phyloP scores from a whole-genome alignment of 2,329 filamentous ascomycete species.

The Tympanopsis confertula region DNA sequence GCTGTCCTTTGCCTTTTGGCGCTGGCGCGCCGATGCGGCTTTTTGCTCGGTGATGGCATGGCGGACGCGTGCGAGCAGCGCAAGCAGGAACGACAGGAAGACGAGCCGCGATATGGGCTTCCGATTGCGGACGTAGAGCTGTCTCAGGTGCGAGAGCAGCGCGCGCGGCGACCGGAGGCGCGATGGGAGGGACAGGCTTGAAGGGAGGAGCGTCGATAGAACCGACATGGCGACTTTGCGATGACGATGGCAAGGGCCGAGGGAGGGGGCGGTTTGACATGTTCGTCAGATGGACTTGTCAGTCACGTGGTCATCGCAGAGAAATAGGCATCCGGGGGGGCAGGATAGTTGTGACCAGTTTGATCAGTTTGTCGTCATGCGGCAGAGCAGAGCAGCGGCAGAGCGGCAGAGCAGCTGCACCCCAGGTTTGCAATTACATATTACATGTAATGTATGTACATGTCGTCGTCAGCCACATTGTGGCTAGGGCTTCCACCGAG shows the following conservation, averaged over 20 bases:
- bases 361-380: no score
- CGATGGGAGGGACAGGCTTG: conserved; percentile 28
- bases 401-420: no score
- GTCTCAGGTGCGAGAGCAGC: conserved; percentile 53
- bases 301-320: conserved; percentile 8
- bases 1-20: conserved; percentile 29
- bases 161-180: conserved; percentile 53
- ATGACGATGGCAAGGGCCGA: neutral
- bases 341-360: no score
- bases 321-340: no score
- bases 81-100: conserved; percentile 71
- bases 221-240: conserved; percentile 45
- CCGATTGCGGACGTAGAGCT: conserved; percentile 68
- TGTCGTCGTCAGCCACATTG: no score
- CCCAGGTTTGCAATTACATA: no score
- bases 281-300: conserved; percentile 1
- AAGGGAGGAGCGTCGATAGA: conserved; percentile 62
- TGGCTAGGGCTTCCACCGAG: no score
- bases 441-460: no score
- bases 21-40: conserved; percentile 61
- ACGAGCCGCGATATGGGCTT: conserved; percentile 72
- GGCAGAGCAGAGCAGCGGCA: no score
- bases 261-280: neutral
- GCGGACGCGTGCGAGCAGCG: conserved; percentile 75
- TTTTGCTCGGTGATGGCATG: conserved; percentile 90